Percentiles rank a stretch among this genome's conserved stretches.
Conservation (phyloP, 306 rosid genomes). For the Malus sieversii region DNA sequence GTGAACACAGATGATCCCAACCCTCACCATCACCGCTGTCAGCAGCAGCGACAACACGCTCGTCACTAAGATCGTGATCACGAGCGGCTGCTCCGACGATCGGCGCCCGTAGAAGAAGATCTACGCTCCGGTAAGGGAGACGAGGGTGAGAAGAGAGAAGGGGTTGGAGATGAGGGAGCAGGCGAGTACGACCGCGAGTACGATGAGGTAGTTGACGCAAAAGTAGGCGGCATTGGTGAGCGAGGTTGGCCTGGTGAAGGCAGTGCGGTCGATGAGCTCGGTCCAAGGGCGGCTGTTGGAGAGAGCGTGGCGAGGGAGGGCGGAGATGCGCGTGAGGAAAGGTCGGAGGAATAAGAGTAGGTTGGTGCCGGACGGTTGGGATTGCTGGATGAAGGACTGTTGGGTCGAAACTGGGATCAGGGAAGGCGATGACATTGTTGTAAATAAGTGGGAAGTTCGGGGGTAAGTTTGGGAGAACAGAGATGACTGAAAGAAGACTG, state of each 20-base stretch:
- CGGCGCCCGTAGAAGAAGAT: conserved; percentile 35
- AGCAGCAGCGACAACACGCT: conserved; percentile 28
- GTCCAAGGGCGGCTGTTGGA: conserved; percentile 34
- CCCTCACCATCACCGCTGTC: conserved; percentile 22
- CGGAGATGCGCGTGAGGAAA: conserved; percentile 27
- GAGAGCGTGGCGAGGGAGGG: conserved; percentile 15
- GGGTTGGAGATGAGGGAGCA: conserved; percentile 36
- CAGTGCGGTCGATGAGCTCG: conserved; percentile 31
- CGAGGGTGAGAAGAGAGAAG: conserved; percentile 24
- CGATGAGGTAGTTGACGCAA: conserved; percentile 35
- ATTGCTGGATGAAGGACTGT: conserved; percentile 1
- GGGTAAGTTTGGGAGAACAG: not conserved
- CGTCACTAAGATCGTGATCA: conserved; percentile 26
- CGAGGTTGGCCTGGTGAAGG: conserved; percentile 30
- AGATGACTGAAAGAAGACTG: not conserved
- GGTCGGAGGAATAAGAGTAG: not conserved
- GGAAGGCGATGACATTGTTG: conserved; percentile 4
- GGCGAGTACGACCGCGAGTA: conserved; percentile 24
- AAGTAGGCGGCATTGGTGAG: conserved; percentile 32
- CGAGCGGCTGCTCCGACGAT: conserved; percentile 28
- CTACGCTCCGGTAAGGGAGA: conserved; percentile 32
- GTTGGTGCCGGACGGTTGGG: conserved; percentile 15
- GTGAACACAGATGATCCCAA: conserved; percentile 23
- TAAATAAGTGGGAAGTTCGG: not conserved
- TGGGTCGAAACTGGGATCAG: not conserved